Evolutionary conservation across 306 rosid species (phyloP).

Genomic region (Prunus campanulata): DNA sequence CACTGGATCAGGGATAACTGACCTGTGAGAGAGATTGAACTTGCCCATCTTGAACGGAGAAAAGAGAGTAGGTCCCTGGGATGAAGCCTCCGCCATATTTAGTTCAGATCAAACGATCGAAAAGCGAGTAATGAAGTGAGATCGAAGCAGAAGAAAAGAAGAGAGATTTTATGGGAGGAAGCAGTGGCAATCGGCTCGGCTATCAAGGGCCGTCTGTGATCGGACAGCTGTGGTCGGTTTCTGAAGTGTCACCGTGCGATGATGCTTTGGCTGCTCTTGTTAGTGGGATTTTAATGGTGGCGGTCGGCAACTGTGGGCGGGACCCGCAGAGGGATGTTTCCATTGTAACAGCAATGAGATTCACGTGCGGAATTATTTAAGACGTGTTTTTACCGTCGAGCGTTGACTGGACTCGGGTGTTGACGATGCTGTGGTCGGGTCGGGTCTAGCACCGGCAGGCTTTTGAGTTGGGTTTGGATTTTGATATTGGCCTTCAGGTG

Average conservation of each 20-base stretch:
- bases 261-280: background rate
- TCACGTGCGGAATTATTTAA: background rate
- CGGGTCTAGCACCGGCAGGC: background rate
- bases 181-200: background rate
- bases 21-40: conserved; percentile 81
- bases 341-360: background rate
- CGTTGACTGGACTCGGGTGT: background rate
- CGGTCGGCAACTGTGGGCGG: background rate
- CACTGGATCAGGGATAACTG: background rate
- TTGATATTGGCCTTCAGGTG: background rate
- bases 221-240: background rate
- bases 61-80: conserved; percentile 36
- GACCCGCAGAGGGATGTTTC: background rate
- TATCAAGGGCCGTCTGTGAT: background rate
- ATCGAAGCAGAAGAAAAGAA: background rate
- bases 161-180: background rate
- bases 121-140: background rate
- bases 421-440: background rate
- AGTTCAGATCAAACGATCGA: background rate
- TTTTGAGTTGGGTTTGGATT: background rate
- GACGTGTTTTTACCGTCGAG: background rate
- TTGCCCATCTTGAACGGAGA: conserved; percentile 70
- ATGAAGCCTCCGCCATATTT: conserved; percentile 42
- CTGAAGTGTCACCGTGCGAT: background rate
- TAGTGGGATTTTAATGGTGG: background rate